These are phyloP conservation scores for Gracilaria domingensis DNA, from an alignment of 23 red algal species.

Conservation along the genomic window DNA sequence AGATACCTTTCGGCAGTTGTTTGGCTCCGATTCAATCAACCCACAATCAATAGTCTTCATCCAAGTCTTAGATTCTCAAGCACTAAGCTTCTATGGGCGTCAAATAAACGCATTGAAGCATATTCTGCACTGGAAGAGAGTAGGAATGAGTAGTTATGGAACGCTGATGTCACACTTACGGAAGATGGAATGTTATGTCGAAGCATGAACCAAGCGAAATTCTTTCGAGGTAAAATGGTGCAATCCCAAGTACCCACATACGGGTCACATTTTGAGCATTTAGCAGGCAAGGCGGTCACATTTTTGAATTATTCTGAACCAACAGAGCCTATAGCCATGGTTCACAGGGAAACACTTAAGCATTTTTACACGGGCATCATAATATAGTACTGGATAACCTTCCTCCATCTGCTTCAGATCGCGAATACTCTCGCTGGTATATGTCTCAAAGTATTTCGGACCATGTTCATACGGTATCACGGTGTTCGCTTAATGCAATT, in stretches of 20 bases:
- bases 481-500: neutral
- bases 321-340: too few relatives aligned
- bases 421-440: neutral
- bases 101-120: conserved; percentile 22
- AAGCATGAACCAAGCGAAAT: too few relatives aligned
- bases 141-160: conserved; percentile 48
- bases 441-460: conserved; percentile 4
- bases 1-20: conserved; percentile 13
- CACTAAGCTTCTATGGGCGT: conserved; percentile 53
- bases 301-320: too few relatives aligned
- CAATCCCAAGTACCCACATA: too few relatives aligned
- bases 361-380: neutral
- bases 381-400: neutral
- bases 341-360: too few relatives aligned
- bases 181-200: conserved; percentile 39
- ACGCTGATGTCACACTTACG: conserved; percentile 5
- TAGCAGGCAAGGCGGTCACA: too few relatives aligned
- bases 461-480: neutral
- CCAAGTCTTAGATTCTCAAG: conserved; percentile 64
- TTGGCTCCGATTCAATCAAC: conserved; percentile 1
- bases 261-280: too few relatives aligned
- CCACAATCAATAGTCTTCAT: conserved; percentile 37
- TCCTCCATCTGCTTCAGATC: conserved; percentile 25
- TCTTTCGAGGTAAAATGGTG: too few relatives aligned
- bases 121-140: conserved; percentile 29